Base-by-base conservation (phyloP, 495 filamentous ascomycete genomes). In the Lasiosphaeris hirsuta region DNA sequence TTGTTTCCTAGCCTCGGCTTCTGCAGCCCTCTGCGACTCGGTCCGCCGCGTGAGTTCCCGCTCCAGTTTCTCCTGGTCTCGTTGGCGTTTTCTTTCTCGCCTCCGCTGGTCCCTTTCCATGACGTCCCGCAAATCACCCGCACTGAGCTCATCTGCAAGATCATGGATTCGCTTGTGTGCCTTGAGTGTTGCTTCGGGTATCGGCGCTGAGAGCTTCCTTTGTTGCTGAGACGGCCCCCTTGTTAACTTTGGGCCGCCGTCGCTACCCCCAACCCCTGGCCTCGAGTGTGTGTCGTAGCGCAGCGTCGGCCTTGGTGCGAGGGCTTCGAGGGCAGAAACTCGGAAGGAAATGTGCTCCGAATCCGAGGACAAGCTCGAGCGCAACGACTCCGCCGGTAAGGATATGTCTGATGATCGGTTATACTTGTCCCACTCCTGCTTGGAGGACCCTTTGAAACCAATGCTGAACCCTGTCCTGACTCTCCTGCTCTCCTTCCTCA, bases 31-130 rank as follows among this genome's bases (percentile, higher is more conserved):
- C 59, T 92, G 88, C 55, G 86, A 86, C 65, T 91, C 89, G 39
- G 84, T 84, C 51, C 80, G 81, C 41, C 85, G 78, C 56, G 87
- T 81, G 41, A 96, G 74, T 52, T 80, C 85, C 57, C 85, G 81
- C 55, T 89, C 81, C 19, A 88, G 68, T 56, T 76, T 86, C 59
- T 92, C 87, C 55, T 86, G 84, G 19, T 95, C 88, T 41, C 81
- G 78, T 53, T 85, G 77, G 48, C 78, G 79, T 73, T 90, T 90
- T 66, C 81, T 85, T 55, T 96, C 89, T 57, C 79, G 81, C 34
- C 92, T 80, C 57, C 90, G 83, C 58, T 87, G 78, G 67, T 97
- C 92, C 53, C 92, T 75, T 56, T 97, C 92, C 79, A 97, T 82
- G 36, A 96, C 69, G 63, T 95, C 89, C 15, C 91, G 79, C 48